These are phyloP conservation scores for Primulina eburnea DNA, from an alignment of 257 asterid genomes.

Conservation along the genomic window DNA sequence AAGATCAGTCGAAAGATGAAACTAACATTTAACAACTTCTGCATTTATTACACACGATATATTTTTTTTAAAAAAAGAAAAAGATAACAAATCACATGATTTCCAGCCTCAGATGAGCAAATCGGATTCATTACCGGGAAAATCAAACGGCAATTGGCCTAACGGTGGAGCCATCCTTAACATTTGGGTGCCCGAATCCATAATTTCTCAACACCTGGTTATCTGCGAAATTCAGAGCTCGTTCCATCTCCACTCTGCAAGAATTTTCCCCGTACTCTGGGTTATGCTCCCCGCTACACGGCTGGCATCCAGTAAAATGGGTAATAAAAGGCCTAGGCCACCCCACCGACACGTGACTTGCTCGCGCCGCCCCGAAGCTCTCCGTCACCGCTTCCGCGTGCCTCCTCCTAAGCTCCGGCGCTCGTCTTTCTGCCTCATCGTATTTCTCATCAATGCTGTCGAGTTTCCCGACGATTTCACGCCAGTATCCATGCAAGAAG, in stretches of 20 bases:
- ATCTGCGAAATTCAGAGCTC: constrained; percentile 69
- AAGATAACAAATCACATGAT: not conserved
- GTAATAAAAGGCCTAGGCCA: constrained; percentile 77
- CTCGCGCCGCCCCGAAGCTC: constrained; percentile 41
- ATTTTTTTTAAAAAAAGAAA: too few species aligned
- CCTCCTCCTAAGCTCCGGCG: constrained; percentile 41
- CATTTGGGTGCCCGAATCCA: constrained; percentile 52
- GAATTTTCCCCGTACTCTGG: constrained; percentile 49
- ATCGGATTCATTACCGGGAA: constrained; percentile 27
- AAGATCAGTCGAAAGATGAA: not conserved
- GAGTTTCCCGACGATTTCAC: constrained; percentile 44
- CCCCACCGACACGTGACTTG: constrained; percentile 30
- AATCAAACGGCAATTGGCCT: constrained; percentile 43
- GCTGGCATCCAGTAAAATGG: constrained; percentile 90
- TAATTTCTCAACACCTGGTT: constrained; percentile 61
- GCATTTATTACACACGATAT: not conserved
- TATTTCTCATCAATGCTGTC: constrained; percentile 31
- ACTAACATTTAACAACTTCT: too few species aligned
- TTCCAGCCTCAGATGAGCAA: constrained; percentile 13
- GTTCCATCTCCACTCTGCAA: constrained; percentile 62
- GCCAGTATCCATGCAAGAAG: constrained; percentile 74
- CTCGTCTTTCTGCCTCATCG: constrained; percentile 30
- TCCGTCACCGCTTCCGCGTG: constrained; percentile 64
- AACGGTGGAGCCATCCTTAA: constrained; percentile 32
- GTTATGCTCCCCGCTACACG: constrained; percentile 72